Base-by-base conservation (phyloP, 2,329 filamentous ascomycete genomes). In the Penicillium rolfsii region DNA sequence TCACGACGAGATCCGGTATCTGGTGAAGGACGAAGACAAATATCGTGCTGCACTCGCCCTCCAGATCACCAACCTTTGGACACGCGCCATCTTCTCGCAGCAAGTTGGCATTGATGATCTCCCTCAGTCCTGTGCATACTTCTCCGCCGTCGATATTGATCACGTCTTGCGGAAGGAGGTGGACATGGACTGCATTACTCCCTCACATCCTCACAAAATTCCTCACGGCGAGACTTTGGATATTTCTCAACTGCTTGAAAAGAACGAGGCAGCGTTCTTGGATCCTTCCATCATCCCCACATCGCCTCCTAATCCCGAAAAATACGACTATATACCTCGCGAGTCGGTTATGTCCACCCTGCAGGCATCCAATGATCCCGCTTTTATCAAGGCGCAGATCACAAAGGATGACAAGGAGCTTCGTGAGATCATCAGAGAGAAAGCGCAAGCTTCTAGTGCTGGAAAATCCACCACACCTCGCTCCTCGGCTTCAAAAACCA, bases 91-190 rank as follows among this genome's bases (percentile, higher is more conserved):
- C 91, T 99, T 99, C 75, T 87, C 91, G 0, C 93, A 99, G 77
- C 95, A 99, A 77, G 91, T 97, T 71, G 95, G 95, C 61, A 99
- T 99, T 70, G 83, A 96, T 65, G 95, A 99, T 71, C 84, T 99
- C 9, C 95, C 96, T 0, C 95, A 98, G 72, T 88, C 90, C 0
- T 97, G 93, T 71, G 95, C 95, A 8, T 99, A 93, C 77, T 99
- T 99, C 78, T 96, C 91, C 0, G 94, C 95, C 3, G 87, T 99
- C 5, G 95, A 99, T 72, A 91, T 99, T 66, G 95, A 99, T 72
- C 89, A 92, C 69, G 93, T 99, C 3, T 83, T 99, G n/a, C 87
- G 95, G 55, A 99, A 99, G 75, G 95, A 99, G 77, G 96, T 99
- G 4, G 90, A 99, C 75, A 96, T 99, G 91, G 91, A 97, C 72